Percentiles rank a stretch among this genome's conserved stretches.
phyloP scores from a whole-genome alignment of 441 rosid species.

The Pelargonium fulgidum region DNA sequence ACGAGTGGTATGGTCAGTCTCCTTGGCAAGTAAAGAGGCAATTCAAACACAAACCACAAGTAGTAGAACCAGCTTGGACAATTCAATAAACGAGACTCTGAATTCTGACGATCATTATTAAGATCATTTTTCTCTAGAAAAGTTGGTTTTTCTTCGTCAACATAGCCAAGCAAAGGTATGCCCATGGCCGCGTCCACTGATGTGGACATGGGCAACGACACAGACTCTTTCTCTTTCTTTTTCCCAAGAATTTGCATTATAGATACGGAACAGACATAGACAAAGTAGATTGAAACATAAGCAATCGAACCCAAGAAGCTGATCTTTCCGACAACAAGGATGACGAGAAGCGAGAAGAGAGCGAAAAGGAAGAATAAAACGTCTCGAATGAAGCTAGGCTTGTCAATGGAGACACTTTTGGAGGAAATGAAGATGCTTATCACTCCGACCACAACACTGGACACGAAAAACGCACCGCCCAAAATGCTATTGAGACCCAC shows the following conservation, averaged over 20 bases:
- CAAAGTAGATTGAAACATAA: conserved; percentile 55
- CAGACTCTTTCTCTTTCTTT: conserved; percentile 14
- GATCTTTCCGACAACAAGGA: conserved; percentile 43
- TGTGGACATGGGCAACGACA: conserved; percentile 19
- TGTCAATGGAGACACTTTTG: conserved; percentile 45
- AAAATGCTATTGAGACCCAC: conserved; percentile 70
- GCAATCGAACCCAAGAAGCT: conserved; percentile 49
- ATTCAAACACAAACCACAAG: conserved; percentile 38
- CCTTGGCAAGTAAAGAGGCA: conserved; percentile 75
- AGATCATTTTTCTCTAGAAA: conserved; percentile 21
- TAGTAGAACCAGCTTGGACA: neutral
- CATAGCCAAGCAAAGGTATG: conserved; percentile 52
- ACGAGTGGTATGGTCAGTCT: conserved; percentile 70
- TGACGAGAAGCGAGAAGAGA: conserved; percentile 52
- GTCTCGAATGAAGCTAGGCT: conserved; percentile 64
- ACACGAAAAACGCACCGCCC: conserved; percentile 82
- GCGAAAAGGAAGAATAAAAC: conserved; percentile 56
- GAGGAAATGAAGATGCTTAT: conserved; percentile 42
- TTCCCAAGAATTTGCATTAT: conserved; percentile 20
- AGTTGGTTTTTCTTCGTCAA: conserved; percentile 43
- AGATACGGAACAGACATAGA: conserved; percentile 50
- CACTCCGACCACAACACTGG: conserved; percentile 74
- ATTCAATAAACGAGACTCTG: neutral
- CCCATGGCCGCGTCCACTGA: conserved; percentile 37
- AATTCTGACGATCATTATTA: neutral